Conservation (phyloP, 352 stramenopile genomes). For the Phytopythium boreale region DNA sequence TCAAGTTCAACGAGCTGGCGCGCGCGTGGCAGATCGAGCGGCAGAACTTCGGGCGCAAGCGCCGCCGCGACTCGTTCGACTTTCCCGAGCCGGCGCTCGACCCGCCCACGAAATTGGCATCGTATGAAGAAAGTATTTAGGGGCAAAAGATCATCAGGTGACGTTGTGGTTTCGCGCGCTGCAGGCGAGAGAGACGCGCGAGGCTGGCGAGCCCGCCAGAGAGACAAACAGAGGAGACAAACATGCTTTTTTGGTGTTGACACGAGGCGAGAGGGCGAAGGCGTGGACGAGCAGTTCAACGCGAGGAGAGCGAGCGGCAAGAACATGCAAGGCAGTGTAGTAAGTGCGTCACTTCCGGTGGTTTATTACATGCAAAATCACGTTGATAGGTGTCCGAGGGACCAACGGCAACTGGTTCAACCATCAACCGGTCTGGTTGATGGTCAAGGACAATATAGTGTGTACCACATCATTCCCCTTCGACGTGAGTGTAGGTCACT, state of each 20-base stretch:
- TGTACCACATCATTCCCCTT: background rate
- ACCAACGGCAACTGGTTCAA: too few species aligned
- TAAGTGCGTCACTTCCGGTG: too few species aligned
- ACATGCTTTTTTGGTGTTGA: background rate
- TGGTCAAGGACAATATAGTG: background rate
- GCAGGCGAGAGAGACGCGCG: too few species aligned
- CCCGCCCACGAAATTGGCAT: conserved; percentile 50
- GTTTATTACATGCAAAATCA: too few species aligned
- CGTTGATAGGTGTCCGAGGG: too few species aligned
- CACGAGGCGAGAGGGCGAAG: background rate
- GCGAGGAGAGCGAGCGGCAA: too few species aligned
- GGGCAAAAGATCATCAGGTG: background rate
- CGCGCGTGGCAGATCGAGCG: conserved; percentile 79
- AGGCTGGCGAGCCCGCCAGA: background rate
- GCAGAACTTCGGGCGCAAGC: conserved; percentile 72
- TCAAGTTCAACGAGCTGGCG: conserved; percentile 72
- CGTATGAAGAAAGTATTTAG: conserved; percentile 91
- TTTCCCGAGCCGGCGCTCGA: conserved; percentile 63
- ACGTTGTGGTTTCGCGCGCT: too few species aligned
- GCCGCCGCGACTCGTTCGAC: conserved; percentile 73
- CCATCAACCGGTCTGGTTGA: too few species aligned
- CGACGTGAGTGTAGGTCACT: background rate
- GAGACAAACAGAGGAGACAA: background rate
- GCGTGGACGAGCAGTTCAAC: too few species aligned
- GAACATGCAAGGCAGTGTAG: too few species aligned